phyloP scores from a whole-genome alignment of 2,329 filamentous ascomycete genomes.

The Aaosphaeria pasadenensis region DNA sequence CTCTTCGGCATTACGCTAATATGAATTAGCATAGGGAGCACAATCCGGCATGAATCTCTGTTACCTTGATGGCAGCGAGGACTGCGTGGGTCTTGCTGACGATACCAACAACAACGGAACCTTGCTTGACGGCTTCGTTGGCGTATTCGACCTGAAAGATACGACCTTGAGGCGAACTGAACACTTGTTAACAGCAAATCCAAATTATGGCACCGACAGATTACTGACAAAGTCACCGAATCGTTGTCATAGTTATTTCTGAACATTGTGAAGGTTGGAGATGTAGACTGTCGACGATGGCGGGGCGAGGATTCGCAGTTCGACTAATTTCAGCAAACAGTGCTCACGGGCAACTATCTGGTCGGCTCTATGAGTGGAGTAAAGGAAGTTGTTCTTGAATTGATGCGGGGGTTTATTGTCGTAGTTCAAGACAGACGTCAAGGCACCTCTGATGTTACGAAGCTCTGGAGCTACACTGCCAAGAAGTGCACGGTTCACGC shows the following conservation, averaged over 20 bases:
- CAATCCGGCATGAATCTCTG: background rate
- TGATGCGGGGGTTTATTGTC: constrained; percentile 2
- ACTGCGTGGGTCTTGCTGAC: constrained; percentile 98
- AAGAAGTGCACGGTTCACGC: constrained; percentile 7
- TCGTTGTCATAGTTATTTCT: constrained; percentile 99
- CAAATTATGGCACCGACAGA: background rate
- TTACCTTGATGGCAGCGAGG: constrained; percentile 91
- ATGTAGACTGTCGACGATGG: constrained; percentile 7
- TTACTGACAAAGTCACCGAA: constrained; percentile 89
- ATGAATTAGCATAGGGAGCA: background rate
- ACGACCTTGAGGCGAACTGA: constrained; percentile 95
- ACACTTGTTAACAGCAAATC: constrained; percentile 7
- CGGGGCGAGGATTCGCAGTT: background rate
- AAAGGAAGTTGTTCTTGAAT: no score
- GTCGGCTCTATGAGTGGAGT: no score
- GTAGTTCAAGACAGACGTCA: background rate
- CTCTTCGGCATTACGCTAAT: constrained; percentile 94
- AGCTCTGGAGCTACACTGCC: constrained; percentile 21
- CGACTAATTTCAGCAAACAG: no score
- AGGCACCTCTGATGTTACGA: constrained; percentile 19
- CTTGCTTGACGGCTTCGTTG: constrained; percentile 97
- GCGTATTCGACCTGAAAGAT: constrained; percentile 99
- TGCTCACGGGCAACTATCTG: no score
- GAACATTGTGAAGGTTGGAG: constrained; percentile 68
- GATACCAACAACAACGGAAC: constrained; percentile 94